phyloP scores from a whole-genome alignment of 768 basidiomycete species.

The Chiua virens region DNA sequence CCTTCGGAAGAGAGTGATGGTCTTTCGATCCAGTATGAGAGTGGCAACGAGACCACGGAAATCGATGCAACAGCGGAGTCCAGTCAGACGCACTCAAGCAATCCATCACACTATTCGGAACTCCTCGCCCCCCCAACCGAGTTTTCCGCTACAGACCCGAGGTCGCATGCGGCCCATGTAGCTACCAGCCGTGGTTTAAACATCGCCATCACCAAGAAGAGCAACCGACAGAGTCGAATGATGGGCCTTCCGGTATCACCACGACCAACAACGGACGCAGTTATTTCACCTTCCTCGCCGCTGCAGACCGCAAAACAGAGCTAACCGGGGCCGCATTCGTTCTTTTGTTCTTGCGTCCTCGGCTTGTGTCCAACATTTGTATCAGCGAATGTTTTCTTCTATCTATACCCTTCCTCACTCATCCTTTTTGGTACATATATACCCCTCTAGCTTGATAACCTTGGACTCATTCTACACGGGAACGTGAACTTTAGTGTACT shows the following conservation, averaged over 20 bases:
- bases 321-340: conserved; percentile 6
- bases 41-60: conserved; percentile 71
- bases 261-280: conserved; percentile 20
- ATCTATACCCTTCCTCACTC: conserved; percentile 29
- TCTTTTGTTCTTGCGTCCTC: neutral
- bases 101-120: conserved; percentile 29
- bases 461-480: conserved; percentile 2
- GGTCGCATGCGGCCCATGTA: conserved; percentile 53
- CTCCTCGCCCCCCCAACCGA: conserved; percentile 21
- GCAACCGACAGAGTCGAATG: conserved; percentile 63
- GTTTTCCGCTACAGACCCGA: conserved; percentile 34
- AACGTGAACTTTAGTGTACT: no score
- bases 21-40: conserved; percentile 66
- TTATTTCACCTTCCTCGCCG: conserved; percentile 17
- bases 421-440: conserved; percentile 16
- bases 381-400: conserved; percentile 13
- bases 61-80: conserved; percentile 52
- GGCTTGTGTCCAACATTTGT: conserved; percentile 10
- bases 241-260: conserved; percentile 59
- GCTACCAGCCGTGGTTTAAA: conserved; percentile 75
- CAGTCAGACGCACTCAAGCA: conserved; percentile 38
- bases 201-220: conserved; percentile 55
- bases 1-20: conserved; percentile 73
- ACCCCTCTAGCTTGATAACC: conserved; percentile 18
- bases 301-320: conserved; percentile 26